Percentiles rank a stretch among this genome's conserved stretches.
Evolutionary conservation across 1,284 basidiomycete genomes (phyloP).

Genomic region (Schizophyllum amplum): DNA sequence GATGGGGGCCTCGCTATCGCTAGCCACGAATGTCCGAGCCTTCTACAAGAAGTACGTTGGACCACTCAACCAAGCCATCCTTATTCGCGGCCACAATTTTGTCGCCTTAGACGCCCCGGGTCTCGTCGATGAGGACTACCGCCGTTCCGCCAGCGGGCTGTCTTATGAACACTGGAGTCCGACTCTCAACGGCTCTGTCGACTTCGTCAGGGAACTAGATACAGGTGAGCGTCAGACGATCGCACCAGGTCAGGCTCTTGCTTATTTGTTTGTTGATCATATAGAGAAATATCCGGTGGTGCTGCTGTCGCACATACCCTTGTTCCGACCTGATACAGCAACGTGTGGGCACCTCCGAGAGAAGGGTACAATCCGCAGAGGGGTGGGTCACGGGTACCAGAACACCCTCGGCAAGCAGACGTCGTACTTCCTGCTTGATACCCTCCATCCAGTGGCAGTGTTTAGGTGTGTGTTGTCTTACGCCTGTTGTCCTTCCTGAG

Average conservation of each 20-base stretch:
- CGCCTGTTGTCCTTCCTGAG: constrained; percentile 3
- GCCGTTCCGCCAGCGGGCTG: constrained; percentile 43
- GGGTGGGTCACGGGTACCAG: constrained; percentile 77
- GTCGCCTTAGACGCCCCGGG: constrained; percentile 65
- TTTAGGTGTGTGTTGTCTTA: constrained; percentile 51
- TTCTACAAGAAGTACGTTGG: constrained; percentile 55
- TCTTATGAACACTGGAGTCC: constrained; percentile 56
- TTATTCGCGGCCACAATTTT: constrained; percentile 61
- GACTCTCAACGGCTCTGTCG: constrained; percentile 52
- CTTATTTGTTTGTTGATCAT: constrained; percentile 1
- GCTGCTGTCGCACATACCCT: constrained; percentile 77
- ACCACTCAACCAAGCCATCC: constrained; percentile 39
- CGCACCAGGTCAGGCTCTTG: neutral
- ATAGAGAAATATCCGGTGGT: constrained; percentile 40
- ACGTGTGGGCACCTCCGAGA: constrained; percentile 74
- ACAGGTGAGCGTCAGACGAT: neutral
- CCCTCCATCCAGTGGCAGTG: constrained; percentile 55
- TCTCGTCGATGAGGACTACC: constrained; percentile 71
- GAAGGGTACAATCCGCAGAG: constrained; percentile 61
- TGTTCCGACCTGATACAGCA: constrained; percentile 62
- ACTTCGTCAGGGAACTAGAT: constrained; percentile 40
- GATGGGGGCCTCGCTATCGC: constrained; percentile 44
- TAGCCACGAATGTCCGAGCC: constrained; percentile 42
- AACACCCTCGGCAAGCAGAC: constrained; percentile 72
- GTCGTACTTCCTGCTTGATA: constrained; percentile 60